phyloP scores from a whole-genome alignment of 192 early-diverging fungal genomes.

The Coemansia biformis region DNA sequence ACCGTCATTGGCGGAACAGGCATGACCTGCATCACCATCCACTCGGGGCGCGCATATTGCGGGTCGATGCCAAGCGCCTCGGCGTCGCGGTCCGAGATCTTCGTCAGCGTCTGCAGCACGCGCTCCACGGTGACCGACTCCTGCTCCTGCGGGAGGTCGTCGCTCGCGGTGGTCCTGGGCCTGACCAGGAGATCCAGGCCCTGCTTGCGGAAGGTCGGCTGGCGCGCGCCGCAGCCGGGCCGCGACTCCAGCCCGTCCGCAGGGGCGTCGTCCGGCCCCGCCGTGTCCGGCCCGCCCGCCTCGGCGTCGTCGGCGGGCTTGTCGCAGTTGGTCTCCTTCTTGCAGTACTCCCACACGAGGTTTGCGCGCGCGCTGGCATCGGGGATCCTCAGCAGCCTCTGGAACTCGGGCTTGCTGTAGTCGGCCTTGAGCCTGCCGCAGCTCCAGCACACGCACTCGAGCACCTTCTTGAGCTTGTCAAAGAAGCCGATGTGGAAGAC shows the following conservation, averaged over 20 bases:
- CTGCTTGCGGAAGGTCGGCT: conserved; percentile 77
- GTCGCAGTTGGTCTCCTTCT: conserved; percentile 77
- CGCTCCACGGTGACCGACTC: conserved; percentile 65
- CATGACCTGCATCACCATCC: conserved; percentile 94
- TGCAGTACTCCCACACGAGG: conserved; percentile 84
- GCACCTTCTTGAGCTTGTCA: conserved; percentile 89
- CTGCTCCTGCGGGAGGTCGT: conserved; percentile 50
- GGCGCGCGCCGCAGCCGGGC: conserved; percentile 81
- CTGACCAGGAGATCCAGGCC: conserved; percentile 63
- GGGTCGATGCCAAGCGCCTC: conserved; percentile 80
- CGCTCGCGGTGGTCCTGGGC: conserved; percentile 16
- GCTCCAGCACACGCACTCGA: conserved; percentile 92
- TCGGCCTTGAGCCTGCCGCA: conserved; percentile 93
- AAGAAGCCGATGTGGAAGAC: conserved; percentile 95
- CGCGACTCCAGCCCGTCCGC: conserved; percentile 10
- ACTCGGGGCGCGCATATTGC: conserved; percentile 92
- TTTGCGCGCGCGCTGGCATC: conserved; percentile 71
- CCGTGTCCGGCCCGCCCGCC: conserved; percentile 2
- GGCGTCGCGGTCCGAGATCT: conserved; percentile 82
- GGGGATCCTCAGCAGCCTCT: conserved; percentile 56
- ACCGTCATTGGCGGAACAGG: conserved; percentile 96
- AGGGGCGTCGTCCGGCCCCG: conserved; percentile 1
- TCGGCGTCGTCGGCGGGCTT: conserved; percentile 57
- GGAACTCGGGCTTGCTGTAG: conserved; percentile 63
- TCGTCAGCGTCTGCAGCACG: conserved; percentile 77